Evolutionary conservation across 2,329 filamentous ascomycete genomes (phyloP).

Genomic region (Aspergillus ibericus): DNA sequence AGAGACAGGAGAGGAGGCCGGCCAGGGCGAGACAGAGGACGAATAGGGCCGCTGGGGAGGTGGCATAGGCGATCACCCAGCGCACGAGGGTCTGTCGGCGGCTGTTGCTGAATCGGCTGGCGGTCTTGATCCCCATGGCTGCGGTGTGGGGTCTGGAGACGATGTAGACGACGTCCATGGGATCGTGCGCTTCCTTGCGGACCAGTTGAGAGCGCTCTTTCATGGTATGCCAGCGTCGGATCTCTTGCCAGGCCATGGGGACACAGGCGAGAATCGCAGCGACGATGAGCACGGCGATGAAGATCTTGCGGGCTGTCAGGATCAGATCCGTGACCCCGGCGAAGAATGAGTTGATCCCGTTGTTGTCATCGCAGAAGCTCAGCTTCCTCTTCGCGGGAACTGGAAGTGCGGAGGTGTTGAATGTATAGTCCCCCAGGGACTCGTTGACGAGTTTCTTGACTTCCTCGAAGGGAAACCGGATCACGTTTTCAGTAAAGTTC

Average conservation of each 20-base stretch:
- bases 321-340: constrained; percentile 66
- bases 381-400: constrained; percentile 79
- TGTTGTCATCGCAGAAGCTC: constrained; percentile 84
- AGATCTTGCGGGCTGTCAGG: constrained; percentile 68
- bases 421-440: constrained; percentile 70
- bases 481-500: constrained; percentile 73
- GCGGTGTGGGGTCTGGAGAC: constrained; percentile 77
- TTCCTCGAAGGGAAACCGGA: constrained; percentile 77
- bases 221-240: constrained; percentile 72
- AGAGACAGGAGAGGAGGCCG: constrained; percentile 78
- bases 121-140: constrained; percentile 67
- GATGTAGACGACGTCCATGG: constrained; percentile 87
- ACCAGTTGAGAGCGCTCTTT: constrained; percentile 68
- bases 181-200: constrained; percentile 66
- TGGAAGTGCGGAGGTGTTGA: constrained; percentile 76
- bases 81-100: constrained; percentile 71
- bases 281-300: constrained; percentile 71
- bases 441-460: constrained; percentile 72
- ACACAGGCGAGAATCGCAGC: constrained; percentile 71
- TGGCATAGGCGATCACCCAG: constrained; percentile 86
- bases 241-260: constrained; percentile 79
- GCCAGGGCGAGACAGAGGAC: constrained; percentile 79
- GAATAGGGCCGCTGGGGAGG: constrained; percentile 80
- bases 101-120: constrained; percentile 61
- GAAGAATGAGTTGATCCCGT: constrained; percentile 83